Evolutionary conservation across 2,329 filamentous ascomycete species (phyloP), one percentile per base, ranked within the genome.

Genomic region (Aspergillus phoenicis): DNA sequence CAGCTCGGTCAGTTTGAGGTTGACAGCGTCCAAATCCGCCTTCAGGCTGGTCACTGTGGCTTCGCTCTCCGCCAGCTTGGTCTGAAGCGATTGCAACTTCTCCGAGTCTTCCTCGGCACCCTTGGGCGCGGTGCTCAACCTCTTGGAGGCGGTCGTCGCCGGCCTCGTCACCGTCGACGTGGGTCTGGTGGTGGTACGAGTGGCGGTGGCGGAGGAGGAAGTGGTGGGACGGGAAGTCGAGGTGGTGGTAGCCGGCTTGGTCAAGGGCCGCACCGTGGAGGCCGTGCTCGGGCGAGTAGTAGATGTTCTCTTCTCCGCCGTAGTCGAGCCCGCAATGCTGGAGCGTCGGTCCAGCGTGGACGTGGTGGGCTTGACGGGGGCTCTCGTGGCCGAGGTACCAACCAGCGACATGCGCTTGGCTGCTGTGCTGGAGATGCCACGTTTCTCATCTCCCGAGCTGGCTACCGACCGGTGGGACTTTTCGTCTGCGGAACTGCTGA

Each of bases 371-470:
- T 72, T 77, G 26, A 69, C 57, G 5, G 77, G 71, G 8, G 77
- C 66, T 15, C 76, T 70, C 15, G 74, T 72, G 45, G 74, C 69
- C 0, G 76, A 64, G 11, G 73, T 76, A 4, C 78, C 73, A 8
- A 72, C 76, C 57, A 81, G 70, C 5, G 80, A 81, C 73, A 78
- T 77, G 48, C 79, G 74, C 69, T 81, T 82, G 43, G 78, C 77
- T 7, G 73, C 72, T 3, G 47, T 51, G 24, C 75, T 70, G 10
- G 77, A 76, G 56, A 81, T 78, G 5, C 77, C 77, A 55, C 71
- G 75, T 62, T 73, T 77, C 62, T 81, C 80, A 61, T 81, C 79
- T 15, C 78, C 77, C 2, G 78, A 81, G 62, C 78, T 81, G 11
- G 75, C 72, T 39, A 79, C 70, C 8, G 74, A 77, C 36, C 72